Percentiles rank a stretch among this genome's conserved stretches.
Evolutionary conservation across 2,329 filamentous ascomycete species (phyloP).

Genomic region (Aspergillus neoniger): DNA sequence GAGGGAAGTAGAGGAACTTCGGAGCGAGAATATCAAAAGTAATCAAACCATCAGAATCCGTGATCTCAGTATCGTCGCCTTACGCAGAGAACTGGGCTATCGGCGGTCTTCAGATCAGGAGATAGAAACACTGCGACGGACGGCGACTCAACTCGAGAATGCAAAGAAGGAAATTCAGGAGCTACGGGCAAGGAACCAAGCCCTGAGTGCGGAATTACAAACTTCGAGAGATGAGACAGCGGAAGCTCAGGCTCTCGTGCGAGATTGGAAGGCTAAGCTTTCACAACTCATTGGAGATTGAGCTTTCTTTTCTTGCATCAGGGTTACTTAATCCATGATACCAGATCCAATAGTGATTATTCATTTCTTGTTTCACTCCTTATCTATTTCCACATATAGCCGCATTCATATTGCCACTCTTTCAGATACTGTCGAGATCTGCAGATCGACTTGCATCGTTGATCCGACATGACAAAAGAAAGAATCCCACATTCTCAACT

Average conservation of each 20-base stretch:
- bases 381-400: no score
- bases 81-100: not conserved
- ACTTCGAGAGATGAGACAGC: not conserved
- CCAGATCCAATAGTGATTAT: no score
- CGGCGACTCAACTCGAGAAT: not conserved
- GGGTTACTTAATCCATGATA: no score
- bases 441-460: no score
- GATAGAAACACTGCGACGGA: not conserved
- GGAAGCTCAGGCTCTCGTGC: not conserved
- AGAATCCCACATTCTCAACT: no score
- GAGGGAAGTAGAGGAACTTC: not conserved
- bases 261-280: slow-evolving; percentile 7
- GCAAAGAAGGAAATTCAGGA: not conserved
- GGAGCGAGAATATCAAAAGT: not conserved
- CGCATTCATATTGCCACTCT: no score
- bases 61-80: not conserved
- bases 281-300: not conserved
- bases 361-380: no score
- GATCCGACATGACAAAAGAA: no score
- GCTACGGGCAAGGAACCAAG: not conserved
- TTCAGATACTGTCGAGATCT: no score
- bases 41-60: slow-evolving; percentile 2
- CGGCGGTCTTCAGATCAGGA: not conserved
- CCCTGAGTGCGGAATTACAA: not conserved
- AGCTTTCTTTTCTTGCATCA: not conserved